Evolutionary conservation across 371 early-diverging fungal genomes (phyloP), one percentile per base, ranked within the genome.

Genomic region (Lichtheimia ramosa): DNA sequence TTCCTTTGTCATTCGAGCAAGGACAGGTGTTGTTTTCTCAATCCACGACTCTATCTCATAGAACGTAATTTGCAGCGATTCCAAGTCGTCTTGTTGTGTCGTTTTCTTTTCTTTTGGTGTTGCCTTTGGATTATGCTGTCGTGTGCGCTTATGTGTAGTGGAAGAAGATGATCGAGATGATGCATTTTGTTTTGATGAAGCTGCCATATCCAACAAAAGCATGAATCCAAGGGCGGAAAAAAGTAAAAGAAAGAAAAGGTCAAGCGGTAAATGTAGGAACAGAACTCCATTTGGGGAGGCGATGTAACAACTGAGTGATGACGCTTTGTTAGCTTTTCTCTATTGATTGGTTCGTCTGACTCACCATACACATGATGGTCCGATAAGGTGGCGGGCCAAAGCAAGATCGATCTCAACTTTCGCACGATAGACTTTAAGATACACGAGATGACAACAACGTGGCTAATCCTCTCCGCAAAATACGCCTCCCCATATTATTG

Each of bases 21-120:
- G 53, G 1, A 77, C 64, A 23, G 81, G 81, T 2, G 75, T 69
- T 7, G 81, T 77, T 51, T 77, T 77, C 58, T 81, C 81, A 24
- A 81, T 77, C 80, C 81, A 81, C 14, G 76, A 65, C 39, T 80
- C 77, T 43, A 80, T 80, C 53, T 80, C 81, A 46, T 76, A 76
- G 64, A 81, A 81, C 1, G 81, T 81, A 49, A 81, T 75, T 62
- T 81, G 81, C 28, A 81, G 57, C 3, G 77, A 69, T 40, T 81
- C 77, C 18, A 77, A 61, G 27, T 79, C 73, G 61, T 81, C 74
- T 34, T 81, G 73, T 24, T 71, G 66, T 27, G 70, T 56, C 15
- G 63, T 73, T 53, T 65, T 62, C n/a, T 46, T 21, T 1, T 46
- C 46, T 12, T 18, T 46, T 10, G 21, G 15, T 46, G 46, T 46